Base-by-base conservation (phyloP, 176 grass and related monocot genomes). In the Microstegium vimineum region DNA sequence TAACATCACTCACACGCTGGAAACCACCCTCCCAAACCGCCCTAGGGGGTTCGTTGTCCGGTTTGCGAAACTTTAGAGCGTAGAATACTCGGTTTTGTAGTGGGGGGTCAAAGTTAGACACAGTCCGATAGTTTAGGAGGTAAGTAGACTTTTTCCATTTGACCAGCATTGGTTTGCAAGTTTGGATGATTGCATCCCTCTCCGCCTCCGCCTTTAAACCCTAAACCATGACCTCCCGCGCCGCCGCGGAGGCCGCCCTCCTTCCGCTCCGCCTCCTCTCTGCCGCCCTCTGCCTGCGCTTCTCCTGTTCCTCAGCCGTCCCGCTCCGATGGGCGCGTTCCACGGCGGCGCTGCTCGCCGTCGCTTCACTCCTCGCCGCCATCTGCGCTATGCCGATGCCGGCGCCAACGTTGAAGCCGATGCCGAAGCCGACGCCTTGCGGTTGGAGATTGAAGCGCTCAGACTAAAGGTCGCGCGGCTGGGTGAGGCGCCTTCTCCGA, bases 401-500 rank as follows among this genome's bases (percentile, higher is more conserved):
- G 68, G 28, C 6, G 51, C 51, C 52, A 40, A 59, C 25, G 10
- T 35, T 17, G 81, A 67, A 25, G 70, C 64, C 2, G 42, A 43
- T 4, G 42, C 47, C 61, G 38, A 57, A 14, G 18, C 41, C 22
- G 81, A 54, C 25, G 67, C 66, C 2, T 67, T 90, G 87, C 82
- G 71, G 51, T 80, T 18, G 62, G 88, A 97, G 65, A 73, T 94
- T 43, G 84, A 82, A 63, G 83, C 82, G 13, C 80, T 97, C 71
- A 89, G 89, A 75, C 83, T 89, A 27, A 90, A 87, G 66, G 75
- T 92, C 22, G 26, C 73, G 71, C 86, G 71, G 78, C 38, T 97
- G 40, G 94, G 94, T 97, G 79, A 83, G 88, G 7, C 73, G 32
- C 5, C 62, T 76, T 49, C 28, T 22, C 43, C 33, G 6, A 16